Percentiles rank a stretch among this genome's conserved stretches.
phyloP scores from a whole-genome alignment of 768 basidiomycete species.

The Asterophora lycoperdoides region DNA sequence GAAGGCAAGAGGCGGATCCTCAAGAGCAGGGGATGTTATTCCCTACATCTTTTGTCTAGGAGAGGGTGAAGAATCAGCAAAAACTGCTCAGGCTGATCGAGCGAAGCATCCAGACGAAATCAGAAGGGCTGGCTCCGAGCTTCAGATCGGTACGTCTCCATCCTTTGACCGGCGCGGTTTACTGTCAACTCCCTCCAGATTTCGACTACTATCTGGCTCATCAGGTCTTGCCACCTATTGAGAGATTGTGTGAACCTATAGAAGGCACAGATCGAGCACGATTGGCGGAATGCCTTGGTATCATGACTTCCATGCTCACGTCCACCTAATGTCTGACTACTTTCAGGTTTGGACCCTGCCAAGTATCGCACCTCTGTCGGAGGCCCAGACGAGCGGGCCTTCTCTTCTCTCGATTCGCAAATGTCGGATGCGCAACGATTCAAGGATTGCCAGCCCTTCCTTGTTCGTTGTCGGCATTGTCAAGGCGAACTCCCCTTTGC shows the following conservation, averaged over 20 bases:
- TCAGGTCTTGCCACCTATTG: conserved; percentile 92
- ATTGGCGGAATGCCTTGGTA: conserved; percentile 93
- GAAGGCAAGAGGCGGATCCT: conserved; percentile 78
- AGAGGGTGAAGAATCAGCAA: conserved; percentile 67
- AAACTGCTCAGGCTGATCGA: conserved; percentile 78
- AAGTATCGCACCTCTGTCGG: conserved; percentile 44
- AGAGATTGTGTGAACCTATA: conserved; percentile 93
- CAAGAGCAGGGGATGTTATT: conserved; percentile 88
- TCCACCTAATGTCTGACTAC: not conserved
- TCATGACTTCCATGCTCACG: not conserved
- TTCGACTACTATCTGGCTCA: conserved; percentile 88
- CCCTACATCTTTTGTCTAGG: conserved; percentile 90
- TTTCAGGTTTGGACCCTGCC: conserved; percentile 54
- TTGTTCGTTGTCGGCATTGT: conserved; percentile 77
- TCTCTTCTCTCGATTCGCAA: conserved; percentile 83
- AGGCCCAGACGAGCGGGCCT: conserved; percentile 56
- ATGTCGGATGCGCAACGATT: conserved; percentile 86
- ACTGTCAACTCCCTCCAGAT: conserved; percentile 43
- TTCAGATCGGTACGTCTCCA: conserved; percentile 63
- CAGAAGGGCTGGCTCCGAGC: conserved; percentile 55
- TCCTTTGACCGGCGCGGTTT: not conserved
- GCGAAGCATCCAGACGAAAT: conserved; percentile 95
- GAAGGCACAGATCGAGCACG: conserved; percentile 92
- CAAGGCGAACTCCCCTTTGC: conserved; percentile 52
- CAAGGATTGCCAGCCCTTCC: conserved; percentile 66